phyloP scores from a whole-genome alignment of 371 early-diverging fungal species.

The Chytridium lagenaria region DNA sequence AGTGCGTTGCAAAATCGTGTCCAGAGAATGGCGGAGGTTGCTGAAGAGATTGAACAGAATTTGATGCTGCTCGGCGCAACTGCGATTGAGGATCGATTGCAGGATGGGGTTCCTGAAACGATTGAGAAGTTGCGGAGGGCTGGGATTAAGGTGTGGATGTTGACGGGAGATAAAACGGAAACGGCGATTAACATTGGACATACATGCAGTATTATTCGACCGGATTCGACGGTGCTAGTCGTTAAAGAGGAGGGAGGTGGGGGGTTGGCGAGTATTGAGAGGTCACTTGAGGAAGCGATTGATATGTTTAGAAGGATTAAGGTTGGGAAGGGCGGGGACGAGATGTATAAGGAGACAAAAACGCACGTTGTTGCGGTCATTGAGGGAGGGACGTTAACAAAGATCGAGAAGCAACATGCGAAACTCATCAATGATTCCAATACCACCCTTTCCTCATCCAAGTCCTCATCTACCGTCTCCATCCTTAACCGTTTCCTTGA shows the following conservation, averaged over 20 bases:
- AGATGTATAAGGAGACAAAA: not conserved
- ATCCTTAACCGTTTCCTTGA: too few species aligned
- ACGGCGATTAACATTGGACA: conserved; percentile 97
- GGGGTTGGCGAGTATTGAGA: conserved; percentile 37
- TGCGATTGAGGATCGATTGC: conserved; percentile 98
- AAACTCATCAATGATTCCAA: not conserved
- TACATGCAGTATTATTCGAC: conserved; percentile 86
- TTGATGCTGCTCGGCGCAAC: conserved; percentile 94
- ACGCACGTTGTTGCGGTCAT: conserved; percentile 20
- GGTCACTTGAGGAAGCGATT: conserved; percentile 31
- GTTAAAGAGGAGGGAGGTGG: conserved; percentile 67
- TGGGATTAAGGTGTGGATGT: conserved; percentile 80
- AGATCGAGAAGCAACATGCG: conserved; percentile 14
- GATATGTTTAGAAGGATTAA: not conserved
- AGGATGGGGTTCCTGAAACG: conserved; percentile 97
- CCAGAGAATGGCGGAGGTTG: conserved; percentile 76
- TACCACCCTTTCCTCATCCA: not conserved
- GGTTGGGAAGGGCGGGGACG: not conserved
- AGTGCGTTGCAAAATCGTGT: conserved; percentile 84
- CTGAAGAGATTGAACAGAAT: conserved; percentile 89
- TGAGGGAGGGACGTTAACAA: conserved; percentile 27
- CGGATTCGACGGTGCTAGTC: conserved; percentile 93
- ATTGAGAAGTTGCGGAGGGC: conserved; percentile 95
- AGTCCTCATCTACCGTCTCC: too few species aligned
- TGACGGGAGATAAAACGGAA: conserved; percentile 99